Evolutionary conservation across 2,329 filamentous ascomycete species (phyloP), one percentile per base, ranked within the genome.

Genomic region (Fusarium begoniae): DNA sequence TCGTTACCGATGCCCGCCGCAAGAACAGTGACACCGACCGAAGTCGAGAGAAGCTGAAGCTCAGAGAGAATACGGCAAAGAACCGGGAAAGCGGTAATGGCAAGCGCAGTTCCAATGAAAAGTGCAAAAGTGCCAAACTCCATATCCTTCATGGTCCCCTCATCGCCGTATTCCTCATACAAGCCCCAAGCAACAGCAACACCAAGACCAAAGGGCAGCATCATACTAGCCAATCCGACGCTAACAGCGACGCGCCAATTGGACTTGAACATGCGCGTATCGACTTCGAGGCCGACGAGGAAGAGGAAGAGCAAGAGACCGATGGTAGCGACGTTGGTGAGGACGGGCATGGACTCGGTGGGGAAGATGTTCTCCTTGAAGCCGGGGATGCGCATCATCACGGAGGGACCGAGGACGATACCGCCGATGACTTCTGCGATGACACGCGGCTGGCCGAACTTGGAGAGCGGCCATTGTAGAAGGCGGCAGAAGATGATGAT

Each of bases 1-100:
- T 98, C 96, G 80, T 98, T 98, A 4, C 94, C 94, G 20, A 98
- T 95, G 58, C 96, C 96, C 11, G 95, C 95, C 7, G 95, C 95
- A 14, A 98, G 87, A 4, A 95, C 93, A 43, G 97, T 97, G 41
- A 98, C 90, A 79, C 95, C 95, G 10, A 98, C 95, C 2, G 92
- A 89, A 5, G 94, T 96, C 62, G 89, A 85, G 9, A 98, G 90
- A 56, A 98, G 86, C 77, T 98, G 96, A 60, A 98, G 86, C 82
- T 98, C 95, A 0, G 94, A 96, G 74, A 98, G 85, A 75, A 98
- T 98, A 81, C 96, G 93, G 79, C 96, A 98, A 18, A 98, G 89
- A 1, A 98, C 96, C 0, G 96, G 96, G 77, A 98, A 92, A 14
- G 90, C 94, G 3, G 96, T 98, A 76, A 98, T 98, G 35, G 95